Evolutionary conservation across 306 rosid genomes (phyloP).

Genomic region (Cicer pinnatifidum): DNA sequence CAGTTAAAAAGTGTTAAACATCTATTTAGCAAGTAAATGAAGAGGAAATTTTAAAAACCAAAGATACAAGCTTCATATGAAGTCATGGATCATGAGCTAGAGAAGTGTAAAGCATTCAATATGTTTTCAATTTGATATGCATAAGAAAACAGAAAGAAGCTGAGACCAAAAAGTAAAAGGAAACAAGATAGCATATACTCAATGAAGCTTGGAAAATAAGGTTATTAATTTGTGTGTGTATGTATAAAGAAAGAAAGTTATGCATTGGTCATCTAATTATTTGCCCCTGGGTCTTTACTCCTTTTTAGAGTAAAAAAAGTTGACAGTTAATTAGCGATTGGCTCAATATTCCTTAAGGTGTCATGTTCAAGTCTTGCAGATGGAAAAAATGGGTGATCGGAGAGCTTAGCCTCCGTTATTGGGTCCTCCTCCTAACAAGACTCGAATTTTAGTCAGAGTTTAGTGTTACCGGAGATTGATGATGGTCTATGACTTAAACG

Average conservation of each 20-base stretch:
- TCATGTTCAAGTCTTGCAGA: neutral
- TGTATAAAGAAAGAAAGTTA: neutral
- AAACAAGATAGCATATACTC: constrained; percentile 11
- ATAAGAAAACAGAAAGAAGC: constrained; percentile 29
- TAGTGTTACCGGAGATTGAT: neutral
- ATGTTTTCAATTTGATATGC: constrained; percentile 14
- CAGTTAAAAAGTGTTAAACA: neutral
- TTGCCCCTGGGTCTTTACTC: neutral
- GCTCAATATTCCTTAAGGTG: neutral
- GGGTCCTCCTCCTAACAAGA: neutral
- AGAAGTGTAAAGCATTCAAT: constrained; percentile 19
- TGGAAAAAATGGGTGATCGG: neutral
- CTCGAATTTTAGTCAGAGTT: neutral
- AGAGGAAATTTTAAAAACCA: constrained; percentile 28
- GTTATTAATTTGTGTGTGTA: neutral
- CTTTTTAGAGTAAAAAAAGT: constrained; percentile 11
- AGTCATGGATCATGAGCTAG: neutral
- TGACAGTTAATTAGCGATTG: constrained; percentile 3
- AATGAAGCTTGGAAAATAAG: constrained; percentile 36
- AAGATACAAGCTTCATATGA: constrained; percentile 20
- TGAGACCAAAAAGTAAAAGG: constrained; percentile 18
- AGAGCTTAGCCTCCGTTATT: neutral
- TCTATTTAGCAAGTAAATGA: constrained; percentile 6
- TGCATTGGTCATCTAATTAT: constrained; percentile 25
- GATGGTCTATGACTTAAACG: neutral